Percentiles rank a stretch among this genome's conserved stretches.
Conservation (phyloP, 805 yeast species). For the Wickerhamomyces hampshirensis region DNA sequence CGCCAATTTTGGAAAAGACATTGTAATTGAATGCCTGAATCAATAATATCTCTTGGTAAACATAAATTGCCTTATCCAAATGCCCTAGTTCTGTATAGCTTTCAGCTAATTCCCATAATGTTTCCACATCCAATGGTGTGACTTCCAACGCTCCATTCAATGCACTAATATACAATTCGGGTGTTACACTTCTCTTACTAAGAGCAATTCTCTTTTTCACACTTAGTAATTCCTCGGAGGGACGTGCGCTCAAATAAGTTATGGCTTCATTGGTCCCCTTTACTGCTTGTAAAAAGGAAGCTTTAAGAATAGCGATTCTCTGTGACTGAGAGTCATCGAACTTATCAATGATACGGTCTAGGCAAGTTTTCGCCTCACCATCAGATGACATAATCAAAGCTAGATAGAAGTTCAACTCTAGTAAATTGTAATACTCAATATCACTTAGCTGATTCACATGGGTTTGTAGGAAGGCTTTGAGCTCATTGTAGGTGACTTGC, state of each 20-base stretch:
- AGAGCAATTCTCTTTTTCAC: conserved; percentile 23
- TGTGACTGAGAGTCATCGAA: conserved; percentile 55
- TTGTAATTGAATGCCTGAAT: conserved; percentile 67
- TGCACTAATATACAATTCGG: conserved; percentile 44
- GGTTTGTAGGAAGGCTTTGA: conserved; percentile 23
- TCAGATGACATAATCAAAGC: conserved; percentile 60
- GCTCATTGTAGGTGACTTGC: conserved; percentile 32
- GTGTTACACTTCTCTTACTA: conserved; percentile 7
- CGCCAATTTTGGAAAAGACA: conserved; percentile 61
- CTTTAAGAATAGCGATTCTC: conserved; percentile 49
- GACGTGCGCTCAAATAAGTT: conserved; percentile 30
- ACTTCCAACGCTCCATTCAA: conserved; percentile 52
- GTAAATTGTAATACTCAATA: conserved; percentile 46
- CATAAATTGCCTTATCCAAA: conserved; percentile 60
- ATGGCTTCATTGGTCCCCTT: conserved; percentile 36
- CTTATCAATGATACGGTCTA: conserved; percentile 63
- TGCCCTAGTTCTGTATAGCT: conserved; percentile 58
- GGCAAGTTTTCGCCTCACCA: conserved; percentile 60
- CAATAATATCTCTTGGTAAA: conserved; percentile 66
- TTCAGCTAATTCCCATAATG: conserved; percentile 75
- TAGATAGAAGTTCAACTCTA: conserved; percentile 70
- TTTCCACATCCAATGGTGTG: conserved; percentile 69
- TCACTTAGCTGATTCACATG: conserved; percentile 25
- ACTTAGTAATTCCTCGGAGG: conserved; percentile 17
- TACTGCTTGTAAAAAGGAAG: conserved; percentile 53